Evolutionary conservation across 768 basidiomycete species (phyloP).

Genomic region (Suillus clintonianus): DNA sequence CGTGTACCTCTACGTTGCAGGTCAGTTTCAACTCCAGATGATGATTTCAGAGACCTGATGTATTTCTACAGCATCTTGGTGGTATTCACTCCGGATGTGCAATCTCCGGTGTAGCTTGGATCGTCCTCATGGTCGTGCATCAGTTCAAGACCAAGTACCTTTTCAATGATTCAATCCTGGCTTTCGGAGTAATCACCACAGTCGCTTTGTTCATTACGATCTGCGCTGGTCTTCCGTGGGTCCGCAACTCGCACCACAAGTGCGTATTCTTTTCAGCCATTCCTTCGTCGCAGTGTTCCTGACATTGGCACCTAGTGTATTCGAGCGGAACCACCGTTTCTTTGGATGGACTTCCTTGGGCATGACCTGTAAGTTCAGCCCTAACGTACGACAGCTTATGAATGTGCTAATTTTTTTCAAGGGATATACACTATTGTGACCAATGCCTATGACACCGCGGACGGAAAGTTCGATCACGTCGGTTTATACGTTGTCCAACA

Average conservation of each 20-base stretch:
- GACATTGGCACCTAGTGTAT: constrained; percentile 48
- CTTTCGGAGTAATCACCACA: constrained; percentile 62
- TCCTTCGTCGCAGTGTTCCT: background rate
- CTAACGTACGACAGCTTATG: background rate
- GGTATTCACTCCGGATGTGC: constrained; percentile 82
- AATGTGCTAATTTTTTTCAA: constrained; percentile 23
- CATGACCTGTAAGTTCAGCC: constrained; percentile 41
- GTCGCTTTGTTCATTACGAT: constrained; percentile 59
- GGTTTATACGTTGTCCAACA: constrained; percentile 58
- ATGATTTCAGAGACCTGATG: constrained; percentile 8
- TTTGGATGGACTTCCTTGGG: constrained; percentile 70
- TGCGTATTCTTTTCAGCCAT: constrained; percentile 33
- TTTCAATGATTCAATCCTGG: constrained; percentile 57
- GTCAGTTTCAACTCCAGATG: constrained; percentile 28
- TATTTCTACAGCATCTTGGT: constrained; percentile 60
- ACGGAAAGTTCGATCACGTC: constrained; percentile 57
- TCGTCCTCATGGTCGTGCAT: constrained; percentile 61
- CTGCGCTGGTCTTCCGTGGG: constrained; percentile 73
- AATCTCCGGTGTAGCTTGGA: constrained; percentile 68
- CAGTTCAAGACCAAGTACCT: constrained; percentile 51
- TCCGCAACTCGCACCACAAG: constrained; percentile 83
- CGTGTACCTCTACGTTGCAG: constrained; percentile 73
- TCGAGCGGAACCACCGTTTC: constrained; percentile 81
- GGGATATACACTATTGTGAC: constrained; percentile 72
- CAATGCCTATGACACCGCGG: constrained; percentile 59